A percentile compares a stretch with the other conserved stretches of the same genome.
Conservation (phyloP, 345 rosid species). For the Sisymbrium irio region DNA sequence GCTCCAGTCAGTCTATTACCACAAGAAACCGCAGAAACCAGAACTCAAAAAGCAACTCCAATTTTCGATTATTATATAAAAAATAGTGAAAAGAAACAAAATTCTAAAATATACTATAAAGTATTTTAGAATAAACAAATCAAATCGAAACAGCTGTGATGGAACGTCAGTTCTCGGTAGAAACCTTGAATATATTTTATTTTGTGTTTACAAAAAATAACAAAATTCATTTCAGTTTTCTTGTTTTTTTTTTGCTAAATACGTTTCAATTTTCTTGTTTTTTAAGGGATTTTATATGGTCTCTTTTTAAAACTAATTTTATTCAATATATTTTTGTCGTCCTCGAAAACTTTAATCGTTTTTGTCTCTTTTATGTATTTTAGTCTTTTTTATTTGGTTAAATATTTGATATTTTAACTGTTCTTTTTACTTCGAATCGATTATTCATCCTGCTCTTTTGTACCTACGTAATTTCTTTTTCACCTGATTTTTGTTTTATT, state of each 20-base stretch:
- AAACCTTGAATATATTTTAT: neutral
- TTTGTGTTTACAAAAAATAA: neutral
- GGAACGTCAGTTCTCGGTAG: neutral
- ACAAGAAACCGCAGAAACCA: conserved; percentile 40
- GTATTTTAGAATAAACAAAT: neutral
- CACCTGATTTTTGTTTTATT: conserved; percentile 31
- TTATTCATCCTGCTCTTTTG: conserved; percentile 27
- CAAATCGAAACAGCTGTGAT: conserved; percentile 20
- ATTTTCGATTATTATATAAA: neutral
- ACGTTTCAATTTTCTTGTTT: neutral
- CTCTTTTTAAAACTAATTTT: neutral
- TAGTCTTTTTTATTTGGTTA: neutral
- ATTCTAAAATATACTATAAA: neutral
- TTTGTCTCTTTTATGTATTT: neutral
- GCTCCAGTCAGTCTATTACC: conserved; percentile 40
- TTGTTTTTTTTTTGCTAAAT: neutral
- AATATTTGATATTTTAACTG: conserved; percentile 6
- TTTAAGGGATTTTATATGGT: neutral
- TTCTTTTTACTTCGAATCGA: neutral
- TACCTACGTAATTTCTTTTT: conserved; percentile 23
- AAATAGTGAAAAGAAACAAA: neutral
- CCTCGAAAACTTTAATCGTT: neutral
- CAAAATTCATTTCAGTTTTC: neutral
- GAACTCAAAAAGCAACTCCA: conserved; percentile 9
- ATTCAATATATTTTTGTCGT: neutral